Evolutionary conservation across 371 early-diverging fungal genomes (phyloP).

Genomic region (Gilbertella persicaria): DNA sequence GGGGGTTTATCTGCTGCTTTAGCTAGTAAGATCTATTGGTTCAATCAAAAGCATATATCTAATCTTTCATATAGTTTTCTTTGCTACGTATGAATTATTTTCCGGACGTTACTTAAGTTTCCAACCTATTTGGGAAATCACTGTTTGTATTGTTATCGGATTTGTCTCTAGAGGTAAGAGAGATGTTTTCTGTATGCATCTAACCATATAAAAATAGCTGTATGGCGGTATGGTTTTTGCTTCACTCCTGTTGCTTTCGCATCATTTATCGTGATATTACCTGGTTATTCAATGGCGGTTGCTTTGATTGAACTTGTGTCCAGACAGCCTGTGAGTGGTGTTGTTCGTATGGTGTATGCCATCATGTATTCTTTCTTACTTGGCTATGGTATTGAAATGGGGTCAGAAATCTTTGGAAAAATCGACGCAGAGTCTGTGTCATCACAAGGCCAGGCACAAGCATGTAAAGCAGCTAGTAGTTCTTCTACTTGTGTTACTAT

Average conservation of each 20-base stretch:
- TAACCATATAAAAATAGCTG: conserved; percentile 13
- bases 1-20: conserved; percentile 42
- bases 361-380: conserved; percentile 77
- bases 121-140: conserved; percentile 66
- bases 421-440: conserved; percentile 35
- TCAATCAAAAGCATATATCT: background rate
- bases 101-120: conserved; percentile 43
- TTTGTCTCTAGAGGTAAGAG: conserved; percentile 58
- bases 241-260: conserved; percentile 54
- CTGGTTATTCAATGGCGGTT: conserved; percentile 75
- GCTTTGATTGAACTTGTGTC: conserved; percentile 82
- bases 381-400: conserved; percentile 80
- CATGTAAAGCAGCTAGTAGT: conserved; percentile 17
- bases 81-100: conserved; percentile 44
- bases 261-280: conserved; percentile 64
- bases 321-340: conserved; percentile 85
- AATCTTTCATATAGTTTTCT: conserved; percentile 24
- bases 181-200: background rate
- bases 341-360: conserved; percentile 79
- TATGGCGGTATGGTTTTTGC: conserved; percentile 38
- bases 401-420: conserved; percentile 49
- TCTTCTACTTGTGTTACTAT: conserved; percentile 31
- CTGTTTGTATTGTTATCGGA: conserved; percentile 69
- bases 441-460: conserved; percentile 10
- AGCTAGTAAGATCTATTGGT: conserved; percentile 36